Percentiles rank a stretch among this genome's conserved stretches.
Evolutionary conservation across 805 yeast genomes (phyloP).

Genomic region (Wickerhamomyces canadensis): DNA sequence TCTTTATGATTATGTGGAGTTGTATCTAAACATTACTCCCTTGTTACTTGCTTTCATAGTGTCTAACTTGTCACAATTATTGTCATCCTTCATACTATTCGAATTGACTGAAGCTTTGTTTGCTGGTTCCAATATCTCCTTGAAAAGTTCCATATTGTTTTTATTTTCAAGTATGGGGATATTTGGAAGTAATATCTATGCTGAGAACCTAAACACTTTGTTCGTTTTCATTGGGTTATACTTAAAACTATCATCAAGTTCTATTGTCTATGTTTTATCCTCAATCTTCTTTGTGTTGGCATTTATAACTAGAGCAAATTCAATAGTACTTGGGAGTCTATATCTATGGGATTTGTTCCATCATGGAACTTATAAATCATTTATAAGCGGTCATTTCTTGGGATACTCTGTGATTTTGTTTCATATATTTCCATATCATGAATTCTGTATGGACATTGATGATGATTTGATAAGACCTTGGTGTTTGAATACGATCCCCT

Average conservation of each 20-base stretch:
- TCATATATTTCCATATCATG: slow-evolving; percentile 47
- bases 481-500: slow-evolving; percentile 58
- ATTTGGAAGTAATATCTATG: slow-evolving; percentile 66
- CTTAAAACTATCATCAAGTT: slow-evolving; percentile 25
- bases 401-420: slow-evolving; percentile 39
- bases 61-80: slow-evolving; percentile 47
- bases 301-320: slow-evolving; percentile 68
- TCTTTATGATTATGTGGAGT: slow-evolving; percentile 3
- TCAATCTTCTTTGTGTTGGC: slow-evolving; percentile 45
- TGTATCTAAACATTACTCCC: slow-evolving; percentile 21
- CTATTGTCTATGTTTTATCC: slow-evolving; percentile 7
- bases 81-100: slow-evolving; percentile 44
- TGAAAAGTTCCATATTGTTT: slow-evolving; percentile 39
- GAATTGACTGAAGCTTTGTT: slow-evolving; percentile 38
- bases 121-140: slow-evolving; percentile 23
- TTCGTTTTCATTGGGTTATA: slow-evolving; percentile 54
- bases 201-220: slow-evolving; percentile 69
- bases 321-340: slow-evolving; percentile 64
- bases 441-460: slow-evolving; percentile 52
- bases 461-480: slow-evolving; percentile 46
- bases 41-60: slow-evolving; percentile 42
- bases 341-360: slow-evolving; percentile 50
- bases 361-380: slow-evolving; percentile 24
- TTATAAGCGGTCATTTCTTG: slow-evolving; percentile 54
- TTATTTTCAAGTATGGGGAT: slow-evolving; percentile 76